Conservation (phyloP, 1,139 yeast genomes). For the Lodderomyces theae region DNA sequence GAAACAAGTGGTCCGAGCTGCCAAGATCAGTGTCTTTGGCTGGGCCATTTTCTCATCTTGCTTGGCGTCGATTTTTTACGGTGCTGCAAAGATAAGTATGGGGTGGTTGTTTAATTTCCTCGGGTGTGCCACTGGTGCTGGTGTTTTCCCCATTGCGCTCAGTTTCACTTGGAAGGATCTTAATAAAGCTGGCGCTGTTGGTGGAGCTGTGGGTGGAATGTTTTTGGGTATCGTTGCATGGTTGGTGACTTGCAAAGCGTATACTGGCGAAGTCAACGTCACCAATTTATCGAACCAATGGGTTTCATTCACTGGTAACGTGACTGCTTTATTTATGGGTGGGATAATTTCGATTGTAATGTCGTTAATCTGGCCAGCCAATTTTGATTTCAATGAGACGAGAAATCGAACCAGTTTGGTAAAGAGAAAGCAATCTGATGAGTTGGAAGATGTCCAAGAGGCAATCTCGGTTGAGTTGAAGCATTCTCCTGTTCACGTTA, state of each 20-base stretch:
- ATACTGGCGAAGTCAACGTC: conserved; percentile 26
- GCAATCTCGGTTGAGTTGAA: background rate
- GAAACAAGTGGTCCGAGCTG: conserved; percentile 33
- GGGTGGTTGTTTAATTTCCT: conserved; percentile 44
- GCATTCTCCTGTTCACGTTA: background rate
- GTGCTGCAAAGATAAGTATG: conserved; percentile 22
- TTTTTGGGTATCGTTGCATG: conserved; percentile 20
- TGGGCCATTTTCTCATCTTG: conserved; percentile 31
- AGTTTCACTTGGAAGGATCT: conserved; percentile 40
- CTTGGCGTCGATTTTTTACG: conserved; percentile 41
- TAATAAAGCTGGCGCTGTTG: conserved; percentile 32
- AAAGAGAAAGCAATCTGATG: conserved; percentile 9
- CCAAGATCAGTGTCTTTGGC: conserved; percentile 37
- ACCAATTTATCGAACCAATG: conserved; percentile 20
- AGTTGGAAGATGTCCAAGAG: background rate
- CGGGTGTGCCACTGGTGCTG: conserved; percentile 30
- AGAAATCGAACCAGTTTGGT: conserved; percentile 31
- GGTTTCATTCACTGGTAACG: conserved; percentile 21
- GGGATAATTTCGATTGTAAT: conserved; percentile 27
- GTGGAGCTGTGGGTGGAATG: conserved; percentile 28
- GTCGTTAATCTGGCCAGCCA: conserved; percentile 34
- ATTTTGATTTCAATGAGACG: conserved; percentile 33
- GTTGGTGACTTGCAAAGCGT: conserved; percentile 19
- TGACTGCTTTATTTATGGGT: conserved; percentile 21
- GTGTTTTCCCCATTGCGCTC: conserved; percentile 41